phyloP scores from a whole-genome alignment of 768 basidiomycete genomes.

The Roridomyces roridus region DNA sequence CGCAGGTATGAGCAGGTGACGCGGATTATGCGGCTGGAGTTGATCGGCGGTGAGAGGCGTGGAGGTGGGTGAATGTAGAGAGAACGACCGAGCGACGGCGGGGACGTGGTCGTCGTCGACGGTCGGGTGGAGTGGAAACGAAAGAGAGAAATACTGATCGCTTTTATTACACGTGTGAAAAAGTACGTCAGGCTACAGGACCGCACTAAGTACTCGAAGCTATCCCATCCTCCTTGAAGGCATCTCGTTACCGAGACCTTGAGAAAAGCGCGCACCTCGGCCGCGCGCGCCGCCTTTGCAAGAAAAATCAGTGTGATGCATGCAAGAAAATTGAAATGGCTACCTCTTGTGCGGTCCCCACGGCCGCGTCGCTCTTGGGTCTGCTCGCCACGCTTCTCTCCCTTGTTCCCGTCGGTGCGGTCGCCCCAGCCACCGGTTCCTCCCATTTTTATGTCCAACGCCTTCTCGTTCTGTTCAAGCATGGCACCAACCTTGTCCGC shows the following conservation, averaged over 20 bases:
- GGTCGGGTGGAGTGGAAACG: too few relatives aligned
- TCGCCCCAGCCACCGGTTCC: conserved; percentile 68
- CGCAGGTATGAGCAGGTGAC: too few relatives aligned
- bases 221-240: conserved; percentile 42
- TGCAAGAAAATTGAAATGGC: conserved; percentile 23
- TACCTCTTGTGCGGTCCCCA: conserved; percentile 72
- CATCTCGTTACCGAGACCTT: conserved; percentile 86
- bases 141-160: too few relatives aligned
- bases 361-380: conserved; percentile 79
- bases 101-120: too few relatives aligned
- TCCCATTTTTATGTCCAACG: conserved; percentile 84
- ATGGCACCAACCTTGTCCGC: conserved; percentile 86
- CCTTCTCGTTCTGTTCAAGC: conserved; percentile 94
- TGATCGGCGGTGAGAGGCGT: too few relatives aligned
- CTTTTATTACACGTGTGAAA: too few relatives aligned
- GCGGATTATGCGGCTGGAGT: too few relatives aligned
- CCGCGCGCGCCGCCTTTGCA: conserved; percentile 67
- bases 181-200: too few relatives aligned
- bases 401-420: conserved; percentile 70
- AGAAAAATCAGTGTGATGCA: neutral
- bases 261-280: conserved; percentile 81
- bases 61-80: too few relatives aligned
- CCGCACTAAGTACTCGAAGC: too few relatives aligned
- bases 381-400: conserved; percentile 83
- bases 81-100: too few relatives aligned